Conservation (phyloP, 108 stramenopile genomes). For the Pseudonitzschia delicatissima region DNA sequence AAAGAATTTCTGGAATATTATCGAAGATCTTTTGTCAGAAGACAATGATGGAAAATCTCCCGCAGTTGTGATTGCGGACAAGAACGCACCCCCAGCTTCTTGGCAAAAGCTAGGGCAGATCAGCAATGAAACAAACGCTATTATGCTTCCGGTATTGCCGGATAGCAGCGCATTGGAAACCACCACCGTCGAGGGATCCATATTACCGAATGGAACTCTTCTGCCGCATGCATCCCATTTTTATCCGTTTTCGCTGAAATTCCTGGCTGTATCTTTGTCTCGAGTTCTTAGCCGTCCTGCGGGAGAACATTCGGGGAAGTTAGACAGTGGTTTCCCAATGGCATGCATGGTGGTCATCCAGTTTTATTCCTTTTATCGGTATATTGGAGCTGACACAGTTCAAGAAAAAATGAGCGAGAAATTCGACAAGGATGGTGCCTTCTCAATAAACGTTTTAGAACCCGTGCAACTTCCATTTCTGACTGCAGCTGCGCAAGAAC, state of each 20-base stretch:
- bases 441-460: neutral
- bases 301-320: slow-evolving; percentile 59
- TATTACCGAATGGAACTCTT: slow-evolving; percentile 18
- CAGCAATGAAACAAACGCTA: slow-evolving; percentile 37
- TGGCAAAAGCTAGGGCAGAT: slow-evolving; percentile 43
- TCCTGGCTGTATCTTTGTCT: slow-evolving; percentile 68
- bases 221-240: slow-evolving; percentile 20
- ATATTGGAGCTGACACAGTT: slow-evolving; percentile 51
- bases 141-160: slow-evolving; percentile 67
- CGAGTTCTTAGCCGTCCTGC: slow-evolving; percentile 58
- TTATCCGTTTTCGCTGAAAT: slow-evolving; percentile 78
- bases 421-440: slow-evolving; percentile 12
- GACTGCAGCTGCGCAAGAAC: slow-evolving; percentile 11
- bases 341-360: slow-evolving; percentile 76
- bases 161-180: slow-evolving; percentile 36
- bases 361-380: slow-evolving; percentile 75
- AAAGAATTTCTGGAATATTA: slow-evolving; percentile 33
- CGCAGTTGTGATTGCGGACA: slow-evolving; percentile 60
- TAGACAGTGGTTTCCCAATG: slow-evolving; percentile 51
- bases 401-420: slow-evolving; percentile 15
- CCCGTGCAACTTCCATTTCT: slow-evolving; percentile 58
- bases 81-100: slow-evolving; percentile 68
- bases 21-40: slow-evolving; percentile 24
- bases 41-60: slow-evolving; percentile 20
- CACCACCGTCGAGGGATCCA: slow-evolving; percentile 43